These are phyloP conservation scores for Pseudocercospora pini-densiflorae DNA, from an alignment of 2,329 filamentous ascomycete species.

Conservation along the genomic window DNA sequence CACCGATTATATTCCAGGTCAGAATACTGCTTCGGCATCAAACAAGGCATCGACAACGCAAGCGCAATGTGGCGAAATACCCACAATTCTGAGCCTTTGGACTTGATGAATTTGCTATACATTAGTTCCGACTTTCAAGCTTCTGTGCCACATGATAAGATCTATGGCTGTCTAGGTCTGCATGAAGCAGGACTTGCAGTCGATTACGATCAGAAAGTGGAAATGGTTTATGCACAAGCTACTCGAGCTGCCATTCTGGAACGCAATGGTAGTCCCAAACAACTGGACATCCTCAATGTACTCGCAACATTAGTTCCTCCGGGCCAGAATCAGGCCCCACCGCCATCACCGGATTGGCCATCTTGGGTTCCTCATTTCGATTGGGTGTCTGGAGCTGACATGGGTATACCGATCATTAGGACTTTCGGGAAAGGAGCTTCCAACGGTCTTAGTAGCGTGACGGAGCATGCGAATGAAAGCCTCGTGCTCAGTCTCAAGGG, in stretches of 20 bases:
- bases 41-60: conserved; percentile 4
- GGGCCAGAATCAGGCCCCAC: background rate
- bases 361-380: conserved; percentile 18
- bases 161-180: conserved; percentile 22
- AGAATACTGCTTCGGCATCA: background rate
- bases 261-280: too few species aligned
- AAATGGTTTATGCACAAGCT: conserved; percentile 6
- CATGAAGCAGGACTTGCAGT: background rate
- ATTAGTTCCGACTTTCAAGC: background rate
- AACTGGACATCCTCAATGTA: conserved; percentile 3
- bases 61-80: conserved; percentile 9
- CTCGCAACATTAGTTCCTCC: background rate
- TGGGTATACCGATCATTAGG: background rate
- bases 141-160: conserved; percentile 14
- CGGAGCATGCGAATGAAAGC: background rate
- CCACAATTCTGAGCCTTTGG: background rate
- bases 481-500: background rate
- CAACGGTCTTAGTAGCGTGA: background rate
- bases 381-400: background rate
- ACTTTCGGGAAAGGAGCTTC: background rate
- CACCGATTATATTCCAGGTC: background rate
- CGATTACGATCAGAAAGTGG: conserved; percentile 6
- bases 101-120: background rate
- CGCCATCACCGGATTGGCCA: conserved; percentile 1
- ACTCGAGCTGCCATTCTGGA: conserved; percentile 4